Evolutionary conservation across 305 asterid genomes (phyloP), one percentile per base, ranked within the genome.

Genomic region (Petunia hybrid): DNA sequence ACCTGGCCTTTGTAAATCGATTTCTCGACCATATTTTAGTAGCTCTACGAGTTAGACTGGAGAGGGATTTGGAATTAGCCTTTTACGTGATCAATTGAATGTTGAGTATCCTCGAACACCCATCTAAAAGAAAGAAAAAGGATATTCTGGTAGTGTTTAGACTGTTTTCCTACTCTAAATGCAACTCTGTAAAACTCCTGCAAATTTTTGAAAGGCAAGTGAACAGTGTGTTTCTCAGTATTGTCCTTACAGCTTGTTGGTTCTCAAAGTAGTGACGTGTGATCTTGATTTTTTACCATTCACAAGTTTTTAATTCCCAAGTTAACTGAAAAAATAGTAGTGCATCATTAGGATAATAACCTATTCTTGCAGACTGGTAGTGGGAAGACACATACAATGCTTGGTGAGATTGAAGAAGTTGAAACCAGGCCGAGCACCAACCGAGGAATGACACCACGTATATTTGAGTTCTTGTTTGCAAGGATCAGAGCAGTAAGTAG

Each of bases 371-470:
- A 97, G 99, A 97, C 99, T 16, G 99, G 99, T 81, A 97, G 99
- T 81, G 99, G 99, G 82, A 97, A 97, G 91, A 97, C 99, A 12
- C 85, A 89, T 77, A 97, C 99, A 80, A 97, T 97, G 99, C 99
- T 97, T 76, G 99, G 99, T n/a, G 95, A 93, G 78, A 93, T 91
- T 79, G 98, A 92, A 80, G 95, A 85, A 81, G 87, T 95, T 41
- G 95, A 91, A 85, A 87, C 89, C 64, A 91, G 84, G 83, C 99
- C 98, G 63, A 92, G 98, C 81, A 82, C 87, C 36, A 86, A 94
- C 74, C 97, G 99, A 82, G 99, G 99, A 83, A 94, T 97, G 97
- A 97, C 97, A 6, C 99, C 99, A 53, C 97, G 99, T 66, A 90
- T 97, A 80, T 97, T 97, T 88, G 99, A 97, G 82, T 97, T 92